Base-by-base conservation (phyloP, 768 basidiomycete species). In the Macrolepiota dolichaula region DNA sequence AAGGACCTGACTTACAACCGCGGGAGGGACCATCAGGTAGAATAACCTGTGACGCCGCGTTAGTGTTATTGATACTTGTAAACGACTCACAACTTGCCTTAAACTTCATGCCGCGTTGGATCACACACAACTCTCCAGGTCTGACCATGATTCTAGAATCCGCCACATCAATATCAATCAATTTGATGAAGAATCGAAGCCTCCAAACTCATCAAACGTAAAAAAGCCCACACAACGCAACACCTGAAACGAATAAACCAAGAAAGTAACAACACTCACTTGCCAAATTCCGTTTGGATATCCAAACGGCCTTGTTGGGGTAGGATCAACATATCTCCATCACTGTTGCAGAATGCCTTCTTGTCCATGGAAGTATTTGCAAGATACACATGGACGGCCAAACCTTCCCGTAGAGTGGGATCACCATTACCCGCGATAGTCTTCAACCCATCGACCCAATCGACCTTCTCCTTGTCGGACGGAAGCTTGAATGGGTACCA, bases 261-360 rank as follows among this genome's bases (percentile, higher is more conserved):
- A 32, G 29, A 32, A 29, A 24, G 24, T 47, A 13, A 35, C 2
- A 35, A 3, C 17, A 74, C 83, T 64, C 64, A 86, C 85, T 79
- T 83, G 55, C 87, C 87, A 62, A 85, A 81, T 70, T 89, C 87
- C 1, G 87, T 88, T 70, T 86, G 86, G 44, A 89, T 81, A 67
- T 88, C 86, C 63, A 89, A 71, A 12, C 85, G 76, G 4, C 87
- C 87, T 66, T 82, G 78, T 68, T 87, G 82, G 9, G 87, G 87
- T 17, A 88, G 72, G 66, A 89, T 84, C 67, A 88, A 71, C 76
- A 87, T 81, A 70, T 88, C 86, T 6, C 87, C 86, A 63, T 88
- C 86, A 50, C 77, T 84, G 67, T 85, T 84, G 63, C 79, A 80
- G 70, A 86, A 86, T 2, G 86, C 86, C 65, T 74, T 78, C 57